phyloP scores from a whole-genome alignment of 2,329 filamentous ascomycete genomes.

The Penicillium sp. region DNA sequence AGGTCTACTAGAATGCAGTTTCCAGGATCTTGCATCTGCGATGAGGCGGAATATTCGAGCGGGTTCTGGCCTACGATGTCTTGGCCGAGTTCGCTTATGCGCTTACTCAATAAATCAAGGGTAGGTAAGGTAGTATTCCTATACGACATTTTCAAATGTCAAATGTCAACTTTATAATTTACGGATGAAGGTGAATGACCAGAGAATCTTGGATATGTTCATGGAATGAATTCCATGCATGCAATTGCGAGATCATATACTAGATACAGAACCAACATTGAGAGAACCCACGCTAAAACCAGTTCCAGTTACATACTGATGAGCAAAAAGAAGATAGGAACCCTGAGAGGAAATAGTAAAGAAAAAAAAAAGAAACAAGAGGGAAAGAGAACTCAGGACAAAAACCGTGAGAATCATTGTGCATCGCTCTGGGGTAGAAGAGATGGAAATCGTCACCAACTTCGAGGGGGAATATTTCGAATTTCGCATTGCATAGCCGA shows the following conservation, averaged over 20 bases:
- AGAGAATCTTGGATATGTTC: neutral
- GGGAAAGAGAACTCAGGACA: neutral
- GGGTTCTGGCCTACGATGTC: too few relatives aligned
- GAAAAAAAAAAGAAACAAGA: neutral
- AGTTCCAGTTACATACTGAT: slow-evolving; percentile 4
- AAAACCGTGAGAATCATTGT: neutral
- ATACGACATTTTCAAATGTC: too few relatives aligned
- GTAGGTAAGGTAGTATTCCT: too few relatives aligned
- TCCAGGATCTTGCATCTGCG: too few relatives aligned
- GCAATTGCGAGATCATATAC: slow-evolving; percentile 3
- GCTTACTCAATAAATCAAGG: too few relatives aligned
- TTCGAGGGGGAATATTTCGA: neutral
- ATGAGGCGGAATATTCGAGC: too few relatives aligned
- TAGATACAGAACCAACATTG: slow-evolving; percentile 15
- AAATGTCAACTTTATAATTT: too few relatives aligned
- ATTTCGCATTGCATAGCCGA: neutral
- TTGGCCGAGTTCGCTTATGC: too few relatives aligned
- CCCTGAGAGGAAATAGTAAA: neutral
- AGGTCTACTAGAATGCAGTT: too few relatives aligned
- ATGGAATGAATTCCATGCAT: neutral
- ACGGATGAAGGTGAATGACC: too few relatives aligned
- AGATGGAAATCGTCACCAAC: neutral
- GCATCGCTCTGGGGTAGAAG: neutral
- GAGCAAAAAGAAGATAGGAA: neutral
- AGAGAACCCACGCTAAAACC: slow-evolving; percentile 18